Base-by-base conservation (phyloP, 352 stramenopile species). In the Globisporangium cystogenes region DNA sequence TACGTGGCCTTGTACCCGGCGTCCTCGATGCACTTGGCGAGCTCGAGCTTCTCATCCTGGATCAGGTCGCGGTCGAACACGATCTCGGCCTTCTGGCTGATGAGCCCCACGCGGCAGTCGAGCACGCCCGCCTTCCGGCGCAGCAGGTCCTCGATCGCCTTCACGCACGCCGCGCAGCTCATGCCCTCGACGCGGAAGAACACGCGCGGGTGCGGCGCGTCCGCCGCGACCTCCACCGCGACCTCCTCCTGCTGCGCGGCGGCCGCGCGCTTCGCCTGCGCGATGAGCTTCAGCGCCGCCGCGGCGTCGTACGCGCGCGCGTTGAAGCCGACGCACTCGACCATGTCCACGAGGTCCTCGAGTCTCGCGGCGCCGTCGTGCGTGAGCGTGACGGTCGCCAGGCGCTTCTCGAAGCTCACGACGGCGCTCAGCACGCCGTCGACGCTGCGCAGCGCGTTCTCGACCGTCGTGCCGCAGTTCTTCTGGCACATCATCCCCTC, bases 401-500 rank as follows among this genome's bases (percentile, higher is more conserved):
- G 72, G 45, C 74, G 71, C 59, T 86, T 79, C 27, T 87, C 78
- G 51, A 95, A 94, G 40, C 60, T 64, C 20, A 96, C 87, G 20
- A 88, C 68, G 1, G 66, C 89, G 18, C 58, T 53, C 36, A 65
- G 44, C 39, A 97, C 90, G 51, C 86, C 85, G 47, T 82, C 65
- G 29, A 95, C 81, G n/a, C 61, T 68, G n/a, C 65, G 56, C 54
- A 97, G 64, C 36, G 87, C 86, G 64, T 92, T 93, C 64, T 90
- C 58, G 5, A 97, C 87, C 6, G 90, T 97, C 36, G 66, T 87
- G 50, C 96, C 96, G 61, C 93, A 97, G 67, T 98, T 98, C 51
- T 98, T 98, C 69, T 98, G 88, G 49, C 90, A 97, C 70, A 96
- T 97, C 80, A 97, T 97, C 45, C 91, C 91, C 59, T 98, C 91